Conservation (phyloP, 1,284 basidiomycete species). For the Ganoderma resinaceum region DNA sequence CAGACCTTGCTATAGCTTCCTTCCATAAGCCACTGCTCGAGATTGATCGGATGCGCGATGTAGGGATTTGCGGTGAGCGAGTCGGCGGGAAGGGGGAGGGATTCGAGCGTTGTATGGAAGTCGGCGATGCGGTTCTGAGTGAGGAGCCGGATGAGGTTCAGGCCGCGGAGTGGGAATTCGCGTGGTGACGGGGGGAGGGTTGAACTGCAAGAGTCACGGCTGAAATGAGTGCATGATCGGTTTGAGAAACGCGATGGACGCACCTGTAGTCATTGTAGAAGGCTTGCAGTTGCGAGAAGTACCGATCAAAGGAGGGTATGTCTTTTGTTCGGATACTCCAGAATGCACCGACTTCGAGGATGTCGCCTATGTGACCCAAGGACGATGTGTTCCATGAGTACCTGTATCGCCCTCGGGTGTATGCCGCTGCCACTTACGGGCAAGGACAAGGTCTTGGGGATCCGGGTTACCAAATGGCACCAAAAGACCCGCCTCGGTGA, state of each 20-base stretch:
- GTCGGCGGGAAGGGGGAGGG: slow-evolving; percentile 81
- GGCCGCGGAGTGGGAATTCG: slow-evolving; percentile 89
- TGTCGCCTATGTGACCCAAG: slow-evolving; percentile 73
- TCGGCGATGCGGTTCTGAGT: slow-evolving; percentile 97
- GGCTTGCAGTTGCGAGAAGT: slow-evolving; percentile 90
- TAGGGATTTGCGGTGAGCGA: slow-evolving; percentile 79
- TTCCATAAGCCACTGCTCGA: slow-evolving; percentile 99
- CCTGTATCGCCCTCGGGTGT: background rate
- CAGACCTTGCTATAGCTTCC: slow-evolving; percentile 98
- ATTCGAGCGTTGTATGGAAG: slow-evolving; percentile 99
- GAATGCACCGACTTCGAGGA: slow-evolving; percentile 95
- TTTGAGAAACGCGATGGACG: slow-evolving; percentile 21
- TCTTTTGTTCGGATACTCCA: slow-evolving; percentile 90
- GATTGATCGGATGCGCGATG: slow-evolving; percentile 87
- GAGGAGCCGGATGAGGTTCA: slow-evolving; percentile 93
- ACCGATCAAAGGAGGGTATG: slow-evolving; percentile 93
- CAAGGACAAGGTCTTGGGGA: slow-evolving; percentile 68
- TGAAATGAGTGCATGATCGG: background rate
- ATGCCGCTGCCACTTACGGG: slow-evolving; percentile 49
- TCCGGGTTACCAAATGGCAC: slow-evolving; percentile 67
- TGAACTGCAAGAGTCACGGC: slow-evolving; percentile 49
- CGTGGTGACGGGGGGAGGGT: slow-evolving; percentile 83
- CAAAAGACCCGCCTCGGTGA: slow-evolving; percentile 81
- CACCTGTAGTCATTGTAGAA: slow-evolving; percentile 93
- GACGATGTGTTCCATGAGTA: background rate